These are phyloP conservation scores for Huntiella bhutanensis DNA, from an alignment of 2,329 filamentous ascomycete species.

Conservation along the genomic window DNA sequence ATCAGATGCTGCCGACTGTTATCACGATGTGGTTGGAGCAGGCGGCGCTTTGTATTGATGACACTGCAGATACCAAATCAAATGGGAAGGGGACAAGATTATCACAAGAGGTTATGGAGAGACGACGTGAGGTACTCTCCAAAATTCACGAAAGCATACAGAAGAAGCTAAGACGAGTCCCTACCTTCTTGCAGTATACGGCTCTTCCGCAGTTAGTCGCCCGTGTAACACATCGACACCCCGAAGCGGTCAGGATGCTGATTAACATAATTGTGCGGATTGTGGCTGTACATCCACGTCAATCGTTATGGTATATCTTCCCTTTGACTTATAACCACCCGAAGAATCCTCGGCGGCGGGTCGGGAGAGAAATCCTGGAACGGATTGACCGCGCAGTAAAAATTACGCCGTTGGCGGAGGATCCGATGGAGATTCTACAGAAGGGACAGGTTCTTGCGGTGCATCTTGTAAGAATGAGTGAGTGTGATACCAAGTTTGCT, in stretches of 20 bases:
- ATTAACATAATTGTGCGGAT: conserved; percentile 69
- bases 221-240: conserved; percentile 77
- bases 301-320: conserved; percentile 79
- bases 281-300: conserved; percentile 70
- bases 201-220: conserved; percentile 84
- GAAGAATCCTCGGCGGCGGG: conserved; percentile 13
- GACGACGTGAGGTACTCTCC: conserved; percentile 46
- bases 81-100: conserved; percentile 14
- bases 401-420: conserved; percentile 22
- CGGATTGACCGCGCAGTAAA: conserved; percentile 15
- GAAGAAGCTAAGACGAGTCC: conserved; percentile 57
- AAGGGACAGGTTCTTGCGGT: conserved; percentile 70
- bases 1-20: conserved; percentile 80
- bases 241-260: conserved; percentile 56
- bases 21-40: conserved; percentile 90
- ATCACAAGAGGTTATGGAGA: conserved; percentile 31
- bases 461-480: conserved; percentile 62
- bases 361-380: conserved; percentile 20
- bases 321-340: conserved; percentile 63
- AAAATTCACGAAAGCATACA: conserved; percentile 55
- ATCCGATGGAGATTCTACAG: conserved; percentile 43
- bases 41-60: conserved; percentile 43
- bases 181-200: conserved; percentile 62
- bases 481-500: conserved; percentile 28
- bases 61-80: conserved; percentile 15